phyloP scores from a whole-genome alignment of 2,329 filamentous ascomycete genomes.

The Cadophora malorum region DNA sequence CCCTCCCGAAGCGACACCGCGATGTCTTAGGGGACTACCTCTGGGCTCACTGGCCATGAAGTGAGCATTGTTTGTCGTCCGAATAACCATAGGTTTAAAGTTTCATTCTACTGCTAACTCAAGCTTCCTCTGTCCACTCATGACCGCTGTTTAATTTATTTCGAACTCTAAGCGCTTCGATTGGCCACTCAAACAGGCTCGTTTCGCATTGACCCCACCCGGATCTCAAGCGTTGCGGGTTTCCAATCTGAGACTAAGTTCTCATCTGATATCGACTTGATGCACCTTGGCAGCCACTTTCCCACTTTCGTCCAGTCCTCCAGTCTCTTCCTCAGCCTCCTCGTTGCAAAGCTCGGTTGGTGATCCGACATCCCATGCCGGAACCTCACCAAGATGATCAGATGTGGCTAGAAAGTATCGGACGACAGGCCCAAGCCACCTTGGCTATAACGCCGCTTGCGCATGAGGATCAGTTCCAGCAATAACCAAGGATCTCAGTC shows the following conservation, averaged over 20 bases:
- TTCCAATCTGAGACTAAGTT: conserved; percentile 27
- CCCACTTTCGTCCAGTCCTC: background rate
- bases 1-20: conserved; percentile 2
- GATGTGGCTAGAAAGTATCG: conserved; percentile 15
- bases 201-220: conserved; percentile 23
- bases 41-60: conserved; percentile 1
- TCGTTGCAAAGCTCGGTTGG: conserved; percentile 12
- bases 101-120: conserved; percentile 14
- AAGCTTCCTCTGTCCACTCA: background rate
- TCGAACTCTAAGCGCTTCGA: conserved; percentile 15
- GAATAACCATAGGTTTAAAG: conserved; percentile 25
- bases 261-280: conserved; percentile 21
- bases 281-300: conserved; percentile 19
- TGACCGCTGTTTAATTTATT: conserved; percentile 20
- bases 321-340: conserved; percentile 8
- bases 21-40: background rate
- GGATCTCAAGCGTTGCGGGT: conserved; percentile 25
- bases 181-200: conserved; percentile 12
- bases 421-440: conserved; percentile 16
- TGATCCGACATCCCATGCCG: conserved; percentile 21
- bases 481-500: conserved; percentile 19
- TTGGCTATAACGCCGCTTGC: conserved; percentile 13
- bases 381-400: conserved; percentile 7
- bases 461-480: conserved; percentile 9
- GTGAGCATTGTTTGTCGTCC: conserved; percentile 23